phyloP scores from a whole-genome alignment of 352 stramenopile genomes.

The Blastocystis sp. region DNA sequence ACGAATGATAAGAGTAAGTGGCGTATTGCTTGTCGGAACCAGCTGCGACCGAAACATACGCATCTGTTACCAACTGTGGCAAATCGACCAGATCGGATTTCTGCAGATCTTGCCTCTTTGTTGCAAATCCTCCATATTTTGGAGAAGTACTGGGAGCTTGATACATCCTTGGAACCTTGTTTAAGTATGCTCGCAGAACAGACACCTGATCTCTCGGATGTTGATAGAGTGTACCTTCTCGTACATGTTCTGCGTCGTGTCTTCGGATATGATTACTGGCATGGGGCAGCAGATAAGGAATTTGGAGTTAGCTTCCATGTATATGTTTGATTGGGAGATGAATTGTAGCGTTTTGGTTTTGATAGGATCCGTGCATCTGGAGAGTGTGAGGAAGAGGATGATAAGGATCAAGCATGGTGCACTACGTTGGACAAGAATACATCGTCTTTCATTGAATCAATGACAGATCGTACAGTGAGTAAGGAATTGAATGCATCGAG shows the following conservation, averaged over 20 bases:
- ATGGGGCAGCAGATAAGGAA: not conserved
- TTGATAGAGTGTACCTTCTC: not conserved
- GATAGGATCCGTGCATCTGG: conserved; percentile 2
- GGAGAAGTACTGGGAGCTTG: conserved; percentile 23
- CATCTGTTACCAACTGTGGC: not conserved
- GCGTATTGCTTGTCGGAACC: not conserved
- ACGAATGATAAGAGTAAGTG: not conserved
- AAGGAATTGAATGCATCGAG: not conserved
- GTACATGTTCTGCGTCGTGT: conserved; percentile 6
- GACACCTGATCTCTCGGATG: not conserved
- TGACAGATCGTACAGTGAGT: not conserved
- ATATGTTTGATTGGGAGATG: not conserved
- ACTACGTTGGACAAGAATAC: not conserved
- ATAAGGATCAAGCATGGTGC: not conserved
- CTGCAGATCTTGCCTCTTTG: not conserved
- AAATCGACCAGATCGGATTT: not conserved
- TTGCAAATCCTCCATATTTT: not conserved
- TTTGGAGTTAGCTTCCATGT: conserved; percentile 49
- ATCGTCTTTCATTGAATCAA: not conserved
- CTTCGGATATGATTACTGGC: conserved; percentile 52
- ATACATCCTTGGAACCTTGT: not conserved
- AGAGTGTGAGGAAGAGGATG: not conserved
- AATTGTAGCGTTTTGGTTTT: not conserved
- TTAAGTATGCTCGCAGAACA: not conserved
- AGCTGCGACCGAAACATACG: not conserved